Conservation (phyloP, 2,329 filamentous ascomycete genomes). For the Diaporthe velutina region DNA sequence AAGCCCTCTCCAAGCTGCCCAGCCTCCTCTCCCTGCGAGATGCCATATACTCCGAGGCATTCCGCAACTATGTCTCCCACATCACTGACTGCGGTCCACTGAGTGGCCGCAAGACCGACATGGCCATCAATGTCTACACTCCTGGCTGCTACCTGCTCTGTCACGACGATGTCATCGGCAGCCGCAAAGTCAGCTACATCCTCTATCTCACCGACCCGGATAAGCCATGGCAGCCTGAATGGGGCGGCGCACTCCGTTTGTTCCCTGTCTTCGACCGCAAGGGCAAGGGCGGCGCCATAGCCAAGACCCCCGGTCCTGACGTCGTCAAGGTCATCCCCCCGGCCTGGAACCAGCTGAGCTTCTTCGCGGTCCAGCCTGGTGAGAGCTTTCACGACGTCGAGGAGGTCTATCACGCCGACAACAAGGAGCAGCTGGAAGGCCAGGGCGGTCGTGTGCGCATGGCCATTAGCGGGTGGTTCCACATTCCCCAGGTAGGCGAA, state of each 20-base stretch:
- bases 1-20: conserved; percentile 86
- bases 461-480: conserved; percentile 99
- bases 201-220: conserved; percentile 96
- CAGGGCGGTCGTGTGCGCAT: conserved; percentile 87
- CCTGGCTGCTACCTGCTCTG: conserved; percentile 95
- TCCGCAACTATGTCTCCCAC: conserved; percentile 88
- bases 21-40: conserved; percentile 94
- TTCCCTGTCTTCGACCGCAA: conserved; percentile 79
- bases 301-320: conserved; percentile 85
- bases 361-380: conserved; percentile 98
- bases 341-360: conserved; percentile 96
- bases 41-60: conserved; percentile 90
- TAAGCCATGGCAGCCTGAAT: conserved; percentile 87
- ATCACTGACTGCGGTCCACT: conserved; percentile 89
- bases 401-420: conserved; percentile 86
- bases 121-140: conserved; percentile 99
- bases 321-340: conserved; percentile 88
- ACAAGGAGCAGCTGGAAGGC: conserved; percentile 70
- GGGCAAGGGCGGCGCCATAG: conserved; percentile 78
- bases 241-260: conserved; percentile 91
- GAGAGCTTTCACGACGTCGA: conserved; percentile 99
- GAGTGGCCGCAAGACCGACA: conserved; percentile 95
- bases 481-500: conserved; percentile 95
- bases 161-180: conserved; percentile 99
- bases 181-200: conserved; percentile 94